phyloP scores from a whole-genome alignment of 345 rosid genomes.

The Eutrema japonicum region DNA sequence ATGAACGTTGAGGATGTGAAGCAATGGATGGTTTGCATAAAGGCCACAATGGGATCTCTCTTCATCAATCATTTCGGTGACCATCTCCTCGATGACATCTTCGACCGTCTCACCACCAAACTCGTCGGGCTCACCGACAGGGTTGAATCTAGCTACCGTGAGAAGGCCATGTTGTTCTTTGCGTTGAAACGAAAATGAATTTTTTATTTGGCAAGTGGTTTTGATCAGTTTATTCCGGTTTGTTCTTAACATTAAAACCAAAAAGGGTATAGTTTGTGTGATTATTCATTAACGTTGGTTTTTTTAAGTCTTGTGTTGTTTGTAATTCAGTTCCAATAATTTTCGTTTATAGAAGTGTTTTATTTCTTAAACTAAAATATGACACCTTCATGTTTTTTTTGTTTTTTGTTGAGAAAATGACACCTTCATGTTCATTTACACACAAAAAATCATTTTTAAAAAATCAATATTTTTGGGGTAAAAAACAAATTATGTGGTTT shows the following conservation, averaged over 20 bases:
- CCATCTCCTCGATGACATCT: conserved; percentile 45
- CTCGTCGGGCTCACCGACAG: conserved; percentile 38
- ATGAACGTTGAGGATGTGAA: conserved; percentile 38
- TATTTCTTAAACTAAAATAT: neutral
- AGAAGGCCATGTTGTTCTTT: conserved; percentile 46
- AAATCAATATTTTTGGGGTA: neutral
- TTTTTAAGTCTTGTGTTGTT: neutral
- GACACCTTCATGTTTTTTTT: neutral
- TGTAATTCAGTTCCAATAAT: neutral
- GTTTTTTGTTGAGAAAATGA: neutral
- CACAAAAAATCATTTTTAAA: neutral
- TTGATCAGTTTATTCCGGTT: no score
- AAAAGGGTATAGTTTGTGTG: conserved; percentile 11
- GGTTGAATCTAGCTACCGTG: conserved; percentile 43
- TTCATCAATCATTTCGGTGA: conserved; percentile 51
- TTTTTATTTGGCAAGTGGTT: conserved; percentile 8
- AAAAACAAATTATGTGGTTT: neutral
- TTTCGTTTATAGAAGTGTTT: neutral
- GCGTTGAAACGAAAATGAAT: conserved; percentile 44
- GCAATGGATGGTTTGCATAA: conserved; percentile 51
- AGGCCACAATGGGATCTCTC: conserved; percentile 59
- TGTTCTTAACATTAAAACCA: no score
- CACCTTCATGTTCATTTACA: conserved; percentile 16
- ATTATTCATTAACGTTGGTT: neutral
- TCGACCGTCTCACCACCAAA: conserved; percentile 44